Evolutionary conservation across 805 yeast genomes (phyloP), one percentile per base, ranked within the genome.

Genomic region (Teunomyces kruisii): DNA sequence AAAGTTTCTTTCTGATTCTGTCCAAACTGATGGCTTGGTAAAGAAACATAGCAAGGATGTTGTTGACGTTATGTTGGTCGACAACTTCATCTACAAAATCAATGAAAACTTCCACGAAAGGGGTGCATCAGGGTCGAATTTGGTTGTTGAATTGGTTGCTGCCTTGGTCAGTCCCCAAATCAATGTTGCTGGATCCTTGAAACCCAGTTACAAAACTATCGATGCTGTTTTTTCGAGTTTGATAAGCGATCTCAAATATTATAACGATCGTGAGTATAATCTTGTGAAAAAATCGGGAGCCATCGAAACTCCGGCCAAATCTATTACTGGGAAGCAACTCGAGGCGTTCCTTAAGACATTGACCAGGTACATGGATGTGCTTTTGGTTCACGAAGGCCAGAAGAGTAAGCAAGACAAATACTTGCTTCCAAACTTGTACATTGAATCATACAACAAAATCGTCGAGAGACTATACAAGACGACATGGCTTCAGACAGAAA

Each of bases 1-100:
- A n/a, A n/a, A 26, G 16, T 38, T 31, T n/a, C n/a, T 36, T 15
- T 17, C 12, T 8, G 36, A 38, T 4, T 12, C 14, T 5, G 9
- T 13, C 4, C 13, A 16, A 4, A 2, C 38, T 7, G 15, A 10
- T 9, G 28, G 12, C 12, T 5, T 26, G 5, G 12, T 5, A 7
- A 19, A 26, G 38, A 15, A 32, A 13, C 44, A 32, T 27, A 22
- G 39, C 22, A 42, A 15, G 39, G 24, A 14, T 16, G 43, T 47
- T 12, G 53, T 68, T 3, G 76, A 70, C 47, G 51, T 58, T 6
- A 54, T 57, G 46, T 50, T 66, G 29, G 54, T 72, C 8, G 71
- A 68, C 33, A 60, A 58, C 33, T 61, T 70, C 43, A 61, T 72
- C 33, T 65, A 55, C 53, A 67, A 64, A 46, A 54, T 68, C 17